Conservation (phyloP, 2,329 filamentous ascomycete species). For the Cryphonectria nitschkei region DNA sequence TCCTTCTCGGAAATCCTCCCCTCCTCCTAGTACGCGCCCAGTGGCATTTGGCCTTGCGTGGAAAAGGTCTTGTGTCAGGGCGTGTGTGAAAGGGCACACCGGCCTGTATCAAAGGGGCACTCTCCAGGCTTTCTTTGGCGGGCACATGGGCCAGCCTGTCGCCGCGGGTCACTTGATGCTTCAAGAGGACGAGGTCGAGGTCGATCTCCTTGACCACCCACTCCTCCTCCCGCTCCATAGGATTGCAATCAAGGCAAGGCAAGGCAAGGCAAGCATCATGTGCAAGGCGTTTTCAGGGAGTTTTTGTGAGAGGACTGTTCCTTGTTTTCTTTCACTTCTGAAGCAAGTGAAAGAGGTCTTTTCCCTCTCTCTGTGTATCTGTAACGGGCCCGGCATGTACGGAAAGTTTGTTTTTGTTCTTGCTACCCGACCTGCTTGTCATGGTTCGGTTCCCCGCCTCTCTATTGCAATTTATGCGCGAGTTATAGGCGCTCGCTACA, state of each 20-base stretch:
- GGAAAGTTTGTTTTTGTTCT: neutral
- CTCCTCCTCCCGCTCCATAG: neutral
- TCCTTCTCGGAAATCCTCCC: neutral
- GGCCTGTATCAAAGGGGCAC: neutral
- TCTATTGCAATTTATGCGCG: neutral
- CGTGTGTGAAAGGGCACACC: neutral
- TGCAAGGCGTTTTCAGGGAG: constrained; percentile 18
- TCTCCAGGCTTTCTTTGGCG: neutral
- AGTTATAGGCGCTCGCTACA: neutral
- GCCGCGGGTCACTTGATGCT: neutral
- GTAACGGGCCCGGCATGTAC: neutral
- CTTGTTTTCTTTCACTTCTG: neutral
- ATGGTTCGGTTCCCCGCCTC: neutral
- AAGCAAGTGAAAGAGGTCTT: neutral
- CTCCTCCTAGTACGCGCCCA: neutral
- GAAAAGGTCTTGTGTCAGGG: neutral
- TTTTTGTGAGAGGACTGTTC: neutral
- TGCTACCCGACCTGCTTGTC: neutral
- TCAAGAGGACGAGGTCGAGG: neutral
- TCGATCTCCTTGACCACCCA: too few species aligned
- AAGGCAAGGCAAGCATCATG: neutral
- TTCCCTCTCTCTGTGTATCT: neutral
- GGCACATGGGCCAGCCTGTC: neutral
- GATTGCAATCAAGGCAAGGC: neutral
- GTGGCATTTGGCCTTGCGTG: neutral